These are phyloP conservation scores for Cyclaneusma minus DNA, from an alignment of 2,329 filamentous ascomycete genomes.

Conservation along the genomic window DNA sequence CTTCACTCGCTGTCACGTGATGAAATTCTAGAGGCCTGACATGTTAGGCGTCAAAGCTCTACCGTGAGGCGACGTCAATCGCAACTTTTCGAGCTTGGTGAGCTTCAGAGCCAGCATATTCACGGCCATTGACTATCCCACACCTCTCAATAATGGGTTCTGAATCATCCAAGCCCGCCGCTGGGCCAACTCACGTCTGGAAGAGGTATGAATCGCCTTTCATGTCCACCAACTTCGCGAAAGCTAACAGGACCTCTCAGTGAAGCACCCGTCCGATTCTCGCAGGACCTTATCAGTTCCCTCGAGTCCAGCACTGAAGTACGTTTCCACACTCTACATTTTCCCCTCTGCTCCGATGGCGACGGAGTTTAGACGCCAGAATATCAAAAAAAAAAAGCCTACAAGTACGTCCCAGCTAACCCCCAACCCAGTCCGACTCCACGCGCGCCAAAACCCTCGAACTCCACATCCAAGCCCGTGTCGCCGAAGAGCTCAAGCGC, in stretches of 20 bases:
- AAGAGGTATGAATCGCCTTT: conserved; percentile 2
- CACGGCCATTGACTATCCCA: conserved; percentile 4
- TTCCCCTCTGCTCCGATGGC: not conserved
- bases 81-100: too few relatives aligned
- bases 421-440: conserved; percentile 56
- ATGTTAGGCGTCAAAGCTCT: too few relatives aligned
- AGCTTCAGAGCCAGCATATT: too few relatives aligned
- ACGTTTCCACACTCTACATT: conserved; percentile 17
- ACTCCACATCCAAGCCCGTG: conserved; percentile 75
- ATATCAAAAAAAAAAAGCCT: not conserved
- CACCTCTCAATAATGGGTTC: conserved; percentile 4
- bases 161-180: conserved; percentile 3
- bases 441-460: conserved; percentile 73
- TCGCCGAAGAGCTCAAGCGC: conserved; percentile 69
- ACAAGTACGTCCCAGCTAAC: not conserved
- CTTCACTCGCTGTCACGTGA: too few relatives aligned
- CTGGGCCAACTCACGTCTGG: conserved; percentile 5
- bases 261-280: conserved; percentile 53
- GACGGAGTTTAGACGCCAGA: not conserved
- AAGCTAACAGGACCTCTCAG: conserved; percentile 19
- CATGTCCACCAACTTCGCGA: not conserved
- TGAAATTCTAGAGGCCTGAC: too few relatives aligned
- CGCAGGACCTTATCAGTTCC: conserved; percentile 66
- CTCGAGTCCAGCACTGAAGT: conserved; percentile 81
- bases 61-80: too few relatives aligned